Base-by-base conservation (phyloP, 805 yeast genomes). In the Sporopachydermia quercuum region DNA sequence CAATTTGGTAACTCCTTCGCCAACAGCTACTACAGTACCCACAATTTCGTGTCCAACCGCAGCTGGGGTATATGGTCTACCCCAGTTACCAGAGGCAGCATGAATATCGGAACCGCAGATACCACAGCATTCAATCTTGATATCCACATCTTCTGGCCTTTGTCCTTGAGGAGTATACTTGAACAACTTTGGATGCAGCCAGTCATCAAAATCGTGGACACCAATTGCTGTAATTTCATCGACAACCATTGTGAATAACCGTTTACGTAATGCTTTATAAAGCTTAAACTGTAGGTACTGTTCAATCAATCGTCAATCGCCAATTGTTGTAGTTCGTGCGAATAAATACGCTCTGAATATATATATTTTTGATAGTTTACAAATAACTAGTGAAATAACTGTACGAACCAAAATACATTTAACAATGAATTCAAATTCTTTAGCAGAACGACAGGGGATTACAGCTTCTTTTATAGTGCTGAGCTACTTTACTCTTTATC, bases 1-100 rank as follows among this genome's bases (percentile, higher is more conserved):
- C 47, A 59, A 49, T 38, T 48, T 43, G 30, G 59, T 46, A 11
- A 63, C 68, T 5, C 50, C 47, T 11, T 50, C 44, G 30, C 72
- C 74, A 14, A 61, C 54, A 16, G 56, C 60, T 14, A 58, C 50
- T 14, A 68, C 66, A 14, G 11, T 8, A 3, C 52, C 52, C 3
- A 49, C 43, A 33, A 55, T 48, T 42, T 55, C 60, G 39, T 55
- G 60, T 18, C 60, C 60, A 6, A 54, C 57, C 14, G 55, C 55
- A 15, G 45, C 36, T 3, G 52, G 52, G 44, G 30, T n/a, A n/a
- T 23, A 23, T 8, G 30, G 30, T 8, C 30, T 43, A 36, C 51
- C 53, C 53, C 53, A 50, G 17, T 44, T 39, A 19, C 53, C 53
- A 14, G 39, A 40, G 37, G 49, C 50, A 16, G 49, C 47, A 18